A percentile compares a stretch with the other conserved stretches of the same genome.
phyloP scores from a whole-genome alignment of 768 basidiomycete species.

The Ramaria rubella region DNA sequence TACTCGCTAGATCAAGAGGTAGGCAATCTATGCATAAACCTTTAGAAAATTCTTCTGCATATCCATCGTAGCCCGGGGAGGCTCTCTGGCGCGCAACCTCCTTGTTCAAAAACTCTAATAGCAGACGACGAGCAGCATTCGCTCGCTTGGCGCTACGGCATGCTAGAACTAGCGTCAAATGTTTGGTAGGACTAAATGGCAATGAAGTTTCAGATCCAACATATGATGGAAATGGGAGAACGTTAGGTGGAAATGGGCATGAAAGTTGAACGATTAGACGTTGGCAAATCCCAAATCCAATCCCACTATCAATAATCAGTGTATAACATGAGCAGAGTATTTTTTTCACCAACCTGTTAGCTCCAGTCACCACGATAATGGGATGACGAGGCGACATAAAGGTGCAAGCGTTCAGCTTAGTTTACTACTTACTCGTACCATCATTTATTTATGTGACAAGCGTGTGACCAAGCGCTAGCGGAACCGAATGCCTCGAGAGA shows the following conservation, averaged over 20 bases:
- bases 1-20: constrained; percentile 55
- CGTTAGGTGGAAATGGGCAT: constrained; percentile 41
- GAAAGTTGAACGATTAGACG: constrained; percentile 67
- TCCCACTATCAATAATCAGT: constrained; percentile 45
- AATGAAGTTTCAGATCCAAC: not conserved
- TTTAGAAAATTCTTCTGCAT: constrained; percentile 50
- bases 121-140: constrained; percentile 48
- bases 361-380: constrained; percentile 62
- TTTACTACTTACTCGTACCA: not conserved
- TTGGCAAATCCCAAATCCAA: constrained; percentile 79
- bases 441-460: too few species aligned
- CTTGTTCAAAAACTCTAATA: constrained; percentile 48
- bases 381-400: constrained; percentile 24
- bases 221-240: not conserved
- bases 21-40: constrained; percentile 57
- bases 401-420: not conserved
- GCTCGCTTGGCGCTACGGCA: constrained; percentile 65
- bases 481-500: constrained; percentile 75
- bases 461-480: too few species aligned
- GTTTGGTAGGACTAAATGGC: constrained; percentile 5
- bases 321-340: not conserved
- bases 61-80: constrained; percentile 38
- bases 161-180: constrained; percentile 69
- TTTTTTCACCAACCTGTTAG: constrained; percentile 46
- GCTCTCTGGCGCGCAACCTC: constrained; percentile 37